A percentile compares a stretch with the other conserved stretches of the same genome.
Conservation (phyloP, 805 yeast genomes). For the Wickerhamomyces bovis region DNA sequence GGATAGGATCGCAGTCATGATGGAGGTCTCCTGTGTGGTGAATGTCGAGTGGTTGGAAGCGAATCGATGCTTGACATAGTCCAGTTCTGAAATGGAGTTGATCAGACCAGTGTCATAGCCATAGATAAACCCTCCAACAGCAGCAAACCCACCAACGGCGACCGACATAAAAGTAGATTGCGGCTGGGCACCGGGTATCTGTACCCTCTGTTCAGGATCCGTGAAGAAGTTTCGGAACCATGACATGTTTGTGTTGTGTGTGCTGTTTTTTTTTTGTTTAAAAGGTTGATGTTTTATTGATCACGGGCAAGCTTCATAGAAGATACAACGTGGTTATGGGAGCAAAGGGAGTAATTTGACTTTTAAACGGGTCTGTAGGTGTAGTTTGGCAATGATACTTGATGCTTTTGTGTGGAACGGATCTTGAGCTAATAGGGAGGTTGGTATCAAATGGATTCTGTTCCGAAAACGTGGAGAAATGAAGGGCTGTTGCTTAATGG, state of each 20-base stretch:
- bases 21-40: constrained; percentile 57
- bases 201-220: constrained; percentile 8
- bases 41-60: constrained; percentile 43
- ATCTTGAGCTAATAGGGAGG: no score
- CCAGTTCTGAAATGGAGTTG: constrained; percentile 74
- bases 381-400: no score
- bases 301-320: no score
- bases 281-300: no score
- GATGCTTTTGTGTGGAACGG: no score
- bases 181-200: constrained; percentile 25
- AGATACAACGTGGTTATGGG: no score
- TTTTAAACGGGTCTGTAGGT: no score
- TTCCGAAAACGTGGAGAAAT: no score
- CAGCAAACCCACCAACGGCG: constrained; percentile 73
- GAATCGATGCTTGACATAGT: constrained; percentile 51
- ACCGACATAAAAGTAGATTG: constrained; percentile 60
- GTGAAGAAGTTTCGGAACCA: constrained; percentile 16
- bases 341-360: no score
- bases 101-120: constrained; percentile 90
- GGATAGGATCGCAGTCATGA: constrained; percentile 74
- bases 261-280: not conserved
- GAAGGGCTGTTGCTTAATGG: no score
- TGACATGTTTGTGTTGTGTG: constrained; percentile 5
- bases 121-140: constrained; percentile 85
- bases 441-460: no score